Conservation (phyloP, 1,139 yeast species). For the Candida labiduridarum region DNA sequence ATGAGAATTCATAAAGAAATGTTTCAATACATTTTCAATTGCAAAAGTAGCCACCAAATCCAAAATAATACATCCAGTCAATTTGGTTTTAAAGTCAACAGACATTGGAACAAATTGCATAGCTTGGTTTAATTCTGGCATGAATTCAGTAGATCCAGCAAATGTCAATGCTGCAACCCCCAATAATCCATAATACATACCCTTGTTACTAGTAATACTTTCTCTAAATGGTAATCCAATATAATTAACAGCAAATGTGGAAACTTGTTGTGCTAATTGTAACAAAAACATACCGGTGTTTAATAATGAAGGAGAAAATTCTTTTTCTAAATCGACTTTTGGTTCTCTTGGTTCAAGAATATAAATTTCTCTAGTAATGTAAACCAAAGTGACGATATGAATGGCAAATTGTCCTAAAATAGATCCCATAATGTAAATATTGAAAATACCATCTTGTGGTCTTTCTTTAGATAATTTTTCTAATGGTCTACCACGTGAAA, state of each 20-base stretch:
- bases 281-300: slow-evolving; percentile 95
- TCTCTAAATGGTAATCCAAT: slow-evolving; percentile 98
- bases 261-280: slow-evolving; percentile 94
- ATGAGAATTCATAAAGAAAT: slow-evolving; percentile 84
- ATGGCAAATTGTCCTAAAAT: slow-evolving; percentile 95
- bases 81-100: slow-evolving; percentile 69
- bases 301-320: slow-evolving; percentile 82
- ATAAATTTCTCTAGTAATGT: slow-evolving; percentile 82
- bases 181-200: slow-evolving; percentile 93
- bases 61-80: slow-evolving; percentile 69
- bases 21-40: slow-evolving; percentile 80
- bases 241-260: slow-evolving; percentile 96
- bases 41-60: slow-evolving; percentile 80
- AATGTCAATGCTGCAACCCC: slow-evolving; percentile 90
- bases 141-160: slow-evolving; percentile 90
- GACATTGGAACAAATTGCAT: slow-evolving; percentile 91
- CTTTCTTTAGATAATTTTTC: slow-evolving; percentile 89
- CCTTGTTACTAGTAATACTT: slow-evolving; percentile 84
- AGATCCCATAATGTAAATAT: slow-evolving; percentile 94
- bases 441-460: slow-evolving; percentile 98
- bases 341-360: slow-evolving; percentile 90
- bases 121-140: slow-evolving; percentile 92
- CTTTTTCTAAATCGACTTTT: slow-evolving; percentile 84
- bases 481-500: slow-evolving; percentile 90
- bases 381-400: slow-evolving; percentile 80